Conservation (phyloP, 2,329 filamentous ascomycete species). For the Fusarium proliferatum region DNA sequence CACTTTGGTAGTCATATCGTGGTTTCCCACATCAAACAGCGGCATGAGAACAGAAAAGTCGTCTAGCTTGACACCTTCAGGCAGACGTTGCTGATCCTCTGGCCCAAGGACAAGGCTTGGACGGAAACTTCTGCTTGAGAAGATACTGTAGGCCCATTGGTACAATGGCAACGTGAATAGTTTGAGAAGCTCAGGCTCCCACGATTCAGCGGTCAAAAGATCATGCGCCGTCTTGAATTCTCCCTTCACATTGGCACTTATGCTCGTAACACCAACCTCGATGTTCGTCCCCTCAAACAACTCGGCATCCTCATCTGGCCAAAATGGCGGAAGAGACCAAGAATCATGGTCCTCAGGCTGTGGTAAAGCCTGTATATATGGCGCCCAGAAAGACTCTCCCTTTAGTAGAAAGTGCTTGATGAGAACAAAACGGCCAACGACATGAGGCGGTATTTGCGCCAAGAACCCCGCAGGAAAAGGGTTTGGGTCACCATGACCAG, state of each 20-base stretch:
- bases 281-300: conserved; percentile 67
- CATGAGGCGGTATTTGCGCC: conserved; percentile 62
- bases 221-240: conserved; percentile 60
- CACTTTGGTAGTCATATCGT: conserved; percentile 69
- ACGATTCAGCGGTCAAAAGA: conserved; percentile 47
- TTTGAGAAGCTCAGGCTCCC: conserved; percentile 42
- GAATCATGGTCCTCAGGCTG: conserved; percentile 63
- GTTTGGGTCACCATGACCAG: conserved; percentile 27
- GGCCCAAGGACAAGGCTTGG: conserved; percentile 66
- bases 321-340: conserved; percentile 72
- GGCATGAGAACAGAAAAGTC: conserved; percentile 77
- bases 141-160: conserved; percentile 73
- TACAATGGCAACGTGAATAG: conserved; percentile 64
- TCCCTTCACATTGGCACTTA: conserved; percentile 56
- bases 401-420: conserved; percentile 73
- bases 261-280: conserved; percentile 60
- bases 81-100: conserved; percentile 42
- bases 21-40: conserved; percentile 78
- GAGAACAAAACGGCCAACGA: conserved; percentile 75
- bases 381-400: conserved; percentile 71
- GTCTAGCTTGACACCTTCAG: conserved; percentile 55
- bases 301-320: conserved; percentile 68
- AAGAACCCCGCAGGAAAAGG: conserved; percentile 64
- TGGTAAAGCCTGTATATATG: conserved; percentile 74
- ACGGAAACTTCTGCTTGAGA: conserved; percentile 73